Percentiles rank a stretch among this genome's conserved stretches.
These are phyloP conservation scores for Magnusiomyces suaveolens DNA, from an alignment of 1,139 yeast species.

Conservation along the genomic window DNA sequence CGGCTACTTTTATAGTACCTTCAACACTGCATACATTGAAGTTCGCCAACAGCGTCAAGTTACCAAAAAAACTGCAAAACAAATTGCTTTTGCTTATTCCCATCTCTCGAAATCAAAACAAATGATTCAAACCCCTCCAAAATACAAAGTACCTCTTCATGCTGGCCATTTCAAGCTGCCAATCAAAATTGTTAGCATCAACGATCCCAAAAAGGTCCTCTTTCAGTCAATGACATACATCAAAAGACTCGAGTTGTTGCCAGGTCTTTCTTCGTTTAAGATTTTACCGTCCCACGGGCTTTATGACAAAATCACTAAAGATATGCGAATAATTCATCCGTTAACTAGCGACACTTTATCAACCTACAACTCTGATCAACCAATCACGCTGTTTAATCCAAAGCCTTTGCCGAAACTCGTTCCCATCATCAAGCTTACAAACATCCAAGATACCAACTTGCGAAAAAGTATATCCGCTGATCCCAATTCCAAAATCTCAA, in stretches of 20 bases:
- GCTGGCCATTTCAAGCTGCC: neutral
- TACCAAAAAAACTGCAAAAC: neutral
- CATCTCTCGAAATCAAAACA: neutral
- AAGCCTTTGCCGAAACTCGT: neutral
- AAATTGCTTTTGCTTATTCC: neutral
- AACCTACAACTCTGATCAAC: neutral
- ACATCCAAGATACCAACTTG: neutral
- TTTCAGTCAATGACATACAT: neutral
- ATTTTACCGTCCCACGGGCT: neutral
- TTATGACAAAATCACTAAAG: neutral
- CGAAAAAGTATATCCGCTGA: neutral
- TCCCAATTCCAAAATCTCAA: neutral
- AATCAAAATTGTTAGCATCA: neutral
- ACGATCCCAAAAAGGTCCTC: neutral
- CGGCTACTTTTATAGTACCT: neutral
- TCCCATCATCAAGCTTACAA: neutral
- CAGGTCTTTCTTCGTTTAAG: neutral
- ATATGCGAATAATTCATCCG: neutral
- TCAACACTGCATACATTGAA: neutral
- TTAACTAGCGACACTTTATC: neutral
- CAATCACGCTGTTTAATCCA: neutral
- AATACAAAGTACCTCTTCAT: neutral
- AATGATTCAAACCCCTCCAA: neutral
- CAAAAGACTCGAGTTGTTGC: neutral
- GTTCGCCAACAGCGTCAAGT: neutral